Conservation (phyloP, 2,329 filamentous ascomycete species). For the Periconia sp. region DNA sequence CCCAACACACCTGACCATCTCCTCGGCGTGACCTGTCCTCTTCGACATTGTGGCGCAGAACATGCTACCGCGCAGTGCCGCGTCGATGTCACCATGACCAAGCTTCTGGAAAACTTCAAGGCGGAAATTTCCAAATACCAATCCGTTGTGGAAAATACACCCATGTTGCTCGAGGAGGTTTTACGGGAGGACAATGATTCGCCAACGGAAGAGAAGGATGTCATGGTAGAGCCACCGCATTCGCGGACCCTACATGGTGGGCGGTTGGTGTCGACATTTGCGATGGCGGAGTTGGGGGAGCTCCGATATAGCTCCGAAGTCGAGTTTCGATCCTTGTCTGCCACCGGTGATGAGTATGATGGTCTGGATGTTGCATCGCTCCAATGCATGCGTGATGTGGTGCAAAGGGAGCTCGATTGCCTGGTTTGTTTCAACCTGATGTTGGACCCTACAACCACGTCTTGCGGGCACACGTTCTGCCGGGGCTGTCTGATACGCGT, state of each 20-base stretch:
- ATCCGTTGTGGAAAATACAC: slow-evolving; percentile 33
- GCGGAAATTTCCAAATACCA: slow-evolving; percentile 52
- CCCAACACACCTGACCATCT: slow-evolving; percentile 68
- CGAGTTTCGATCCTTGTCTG: slow-evolving; percentile 47
- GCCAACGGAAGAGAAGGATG: slow-evolving; percentile 41
- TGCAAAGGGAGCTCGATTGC: slow-evolving; percentile 76
- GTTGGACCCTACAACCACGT: slow-evolving; percentile 78
- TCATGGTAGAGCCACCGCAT: slow-evolving; percentile 19
- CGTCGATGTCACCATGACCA: slow-evolving; percentile 74
- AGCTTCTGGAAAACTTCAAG: slow-evolving; percentile 60
- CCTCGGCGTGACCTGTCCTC: slow-evolving; percentile 74
- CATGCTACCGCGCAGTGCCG: slow-evolving; percentile 78
- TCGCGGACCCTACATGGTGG: slow-evolving; percentile 57
- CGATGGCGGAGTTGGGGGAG: slow-evolving; percentile 63
- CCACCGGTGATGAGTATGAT: slow-evolving; percentile 40
- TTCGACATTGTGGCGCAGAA: slow-evolving; percentile 65
- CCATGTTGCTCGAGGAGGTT: slow-evolving; percentile 47
- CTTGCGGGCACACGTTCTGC: slow-evolving; percentile 89
- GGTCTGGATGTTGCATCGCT: slow-evolving; percentile 55
- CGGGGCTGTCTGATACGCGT: slow-evolving; percentile 75
- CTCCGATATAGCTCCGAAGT: slow-evolving; percentile 61
- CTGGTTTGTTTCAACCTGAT: slow-evolving; percentile 84
- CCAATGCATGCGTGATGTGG: slow-evolving; percentile 60
- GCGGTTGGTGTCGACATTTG: slow-evolving; percentile 66
- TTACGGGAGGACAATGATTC: slow-evolving; percentile 36